Percentiles rank a stretch among this genome's conserved stretches.
Evolutionary conservation across 2,329 filamentous ascomycete species (phyloP).

Genomic region (Plectosphaerella cucumerina): DNA sequence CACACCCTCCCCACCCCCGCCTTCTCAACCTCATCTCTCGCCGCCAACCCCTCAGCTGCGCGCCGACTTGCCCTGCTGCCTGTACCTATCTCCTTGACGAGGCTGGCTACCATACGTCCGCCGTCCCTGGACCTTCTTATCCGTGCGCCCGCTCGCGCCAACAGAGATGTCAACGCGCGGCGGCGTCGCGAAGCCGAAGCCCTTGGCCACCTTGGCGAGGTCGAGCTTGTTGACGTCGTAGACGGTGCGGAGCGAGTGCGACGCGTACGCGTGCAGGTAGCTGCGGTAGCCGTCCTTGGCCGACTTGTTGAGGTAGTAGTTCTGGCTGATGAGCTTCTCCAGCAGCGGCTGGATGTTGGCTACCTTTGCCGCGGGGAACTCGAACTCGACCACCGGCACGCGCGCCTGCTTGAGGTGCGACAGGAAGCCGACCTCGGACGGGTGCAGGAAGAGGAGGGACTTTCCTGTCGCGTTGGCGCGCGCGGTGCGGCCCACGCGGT

Average conservation of each 20-base stretch:
- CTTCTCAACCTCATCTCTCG: background rate
- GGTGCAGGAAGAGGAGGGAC: slow-evolving; percentile 89
- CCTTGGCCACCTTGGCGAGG: slow-evolving; percentile 76
- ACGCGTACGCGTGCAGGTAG: slow-evolving; percentile 93
- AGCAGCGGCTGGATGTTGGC: slow-evolving; percentile 86
- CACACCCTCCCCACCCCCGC: background rate
- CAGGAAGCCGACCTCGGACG: slow-evolving; percentile 87
- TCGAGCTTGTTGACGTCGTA: slow-evolving; percentile 85
- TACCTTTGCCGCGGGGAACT: slow-evolving; percentile 90
- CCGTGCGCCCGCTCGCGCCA: slow-evolving; percentile 73
- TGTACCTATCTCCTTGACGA: slow-evolving; percentile 38
- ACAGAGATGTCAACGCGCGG: slow-evolving; percentile 79
- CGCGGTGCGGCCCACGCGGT: slow-evolving; percentile 92
- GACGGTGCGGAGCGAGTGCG: slow-evolving; percentile 51
- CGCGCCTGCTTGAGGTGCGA: slow-evolving; percentile 85
- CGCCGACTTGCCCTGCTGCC: slow-evolving; percentile 2
- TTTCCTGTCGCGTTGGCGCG: slow-evolving; percentile 78
- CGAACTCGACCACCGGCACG: slow-evolving; percentile 93
- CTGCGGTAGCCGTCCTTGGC: slow-evolving; percentile 76
- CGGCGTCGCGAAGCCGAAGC: slow-evolving; percentile 75
- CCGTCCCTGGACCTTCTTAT: slow-evolving; percentile 62
- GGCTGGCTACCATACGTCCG: slow-evolving; percentile 78
- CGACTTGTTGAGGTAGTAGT: slow-evolving; percentile 94
- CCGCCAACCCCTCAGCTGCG: background rate
- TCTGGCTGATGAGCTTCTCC: slow-evolving; percentile 89